phyloP scores from a whole-genome alignment of 2,329 filamentous ascomycete species.

The Cordyceps farinosa region DNA sequence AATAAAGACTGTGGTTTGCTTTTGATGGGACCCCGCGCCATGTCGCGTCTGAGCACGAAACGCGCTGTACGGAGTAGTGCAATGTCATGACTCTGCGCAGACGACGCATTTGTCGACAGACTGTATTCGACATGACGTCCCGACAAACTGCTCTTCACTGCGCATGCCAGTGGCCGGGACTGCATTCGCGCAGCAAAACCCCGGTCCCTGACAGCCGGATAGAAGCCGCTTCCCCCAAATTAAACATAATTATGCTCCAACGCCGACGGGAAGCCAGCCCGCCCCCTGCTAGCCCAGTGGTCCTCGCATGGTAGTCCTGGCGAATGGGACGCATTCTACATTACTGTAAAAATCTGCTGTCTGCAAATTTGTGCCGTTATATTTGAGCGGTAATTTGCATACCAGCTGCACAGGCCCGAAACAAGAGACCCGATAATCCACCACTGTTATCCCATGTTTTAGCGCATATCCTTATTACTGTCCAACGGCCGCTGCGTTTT shows the following conservation, averaged over 20 bases:
- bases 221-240: slow-evolving; percentile 11
- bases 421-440: background rate
- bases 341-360: background rate
- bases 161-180: background rate
- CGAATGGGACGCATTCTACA: background rate
- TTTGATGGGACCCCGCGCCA: background rate
- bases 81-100: too few relatives aligned
- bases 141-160: background rate
- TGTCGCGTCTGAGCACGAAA: background rate
- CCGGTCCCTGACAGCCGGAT: slow-evolving; percentile 7
- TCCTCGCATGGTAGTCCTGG: slow-evolving; percentile 10
- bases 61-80: background rate
- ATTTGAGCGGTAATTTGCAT: background rate
- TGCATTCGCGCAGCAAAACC: background rate
- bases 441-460: background rate
- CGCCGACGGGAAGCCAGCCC: background rate
- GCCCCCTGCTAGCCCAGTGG: slow-evolving; percentile 8
- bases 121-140: too few relatives aligned
- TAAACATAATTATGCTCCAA: background rate
- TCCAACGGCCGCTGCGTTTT: background rate
- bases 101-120: too few relatives aligned
- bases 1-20: slow-evolving; percentile 5
- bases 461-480: background rate
- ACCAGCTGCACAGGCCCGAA: slow-evolving; percentile 1
- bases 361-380: background rate